Percentiles rank a stretch among this genome's conserved stretches.
These are phyloP conservation scores for Trametes coccinea DNA, from an alignment of 768 basidiomycete species.

Conservation along the genomic window DNA sequence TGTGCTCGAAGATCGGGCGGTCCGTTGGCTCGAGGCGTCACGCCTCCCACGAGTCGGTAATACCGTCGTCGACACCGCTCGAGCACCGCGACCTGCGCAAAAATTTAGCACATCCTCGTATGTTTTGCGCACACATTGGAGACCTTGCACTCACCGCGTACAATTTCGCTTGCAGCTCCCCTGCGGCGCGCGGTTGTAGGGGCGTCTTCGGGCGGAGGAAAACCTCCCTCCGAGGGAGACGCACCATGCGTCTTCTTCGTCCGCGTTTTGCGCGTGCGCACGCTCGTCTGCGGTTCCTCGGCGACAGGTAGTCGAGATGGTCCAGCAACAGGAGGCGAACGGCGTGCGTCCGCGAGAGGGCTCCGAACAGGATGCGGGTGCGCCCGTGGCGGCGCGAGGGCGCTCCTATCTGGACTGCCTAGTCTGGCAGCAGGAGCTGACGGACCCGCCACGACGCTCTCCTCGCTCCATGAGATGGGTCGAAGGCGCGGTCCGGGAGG, in stretches of 20 bases:
- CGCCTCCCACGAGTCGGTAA: not conserved
- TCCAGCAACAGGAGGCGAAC: slow-evolving; percentile 14
- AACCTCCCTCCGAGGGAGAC: not conserved
- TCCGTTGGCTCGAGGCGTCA: slow-evolving; percentile 4
- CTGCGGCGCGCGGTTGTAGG: not conserved
- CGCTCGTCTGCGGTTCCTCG: slow-evolving; percentile 4
- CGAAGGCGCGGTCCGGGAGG: slow-evolving; percentile 15
- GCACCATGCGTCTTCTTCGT: slow-evolving; percentile 1
- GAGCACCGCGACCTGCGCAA: slow-evolving; percentile 1
- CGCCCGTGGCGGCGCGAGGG: not conserved
- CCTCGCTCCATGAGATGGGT: slow-evolving; percentile 13
- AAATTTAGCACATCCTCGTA: not conserved
- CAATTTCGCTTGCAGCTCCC: not conserved
- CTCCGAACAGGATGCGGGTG: not conserved
- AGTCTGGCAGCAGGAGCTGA: not conserved
- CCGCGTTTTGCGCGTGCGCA: slow-evolving; percentile 9
- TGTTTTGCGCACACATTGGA: not conserved
- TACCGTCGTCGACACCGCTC: slow-evolving; percentile 3
- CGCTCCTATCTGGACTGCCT: slow-evolving; percentile 16
- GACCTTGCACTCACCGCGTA: slow-evolving; percentile 7
- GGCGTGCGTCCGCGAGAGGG: not conserved
- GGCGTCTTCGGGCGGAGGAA: not conserved
- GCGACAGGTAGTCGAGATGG: slow-evolving; percentile 8
- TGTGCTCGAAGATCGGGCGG: not conserved
- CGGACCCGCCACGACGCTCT: not conserved